phyloP scores from a whole-genome alignment of 2,329 filamentous ascomycete species.

The Sordariomycetes sp. region DNA sequence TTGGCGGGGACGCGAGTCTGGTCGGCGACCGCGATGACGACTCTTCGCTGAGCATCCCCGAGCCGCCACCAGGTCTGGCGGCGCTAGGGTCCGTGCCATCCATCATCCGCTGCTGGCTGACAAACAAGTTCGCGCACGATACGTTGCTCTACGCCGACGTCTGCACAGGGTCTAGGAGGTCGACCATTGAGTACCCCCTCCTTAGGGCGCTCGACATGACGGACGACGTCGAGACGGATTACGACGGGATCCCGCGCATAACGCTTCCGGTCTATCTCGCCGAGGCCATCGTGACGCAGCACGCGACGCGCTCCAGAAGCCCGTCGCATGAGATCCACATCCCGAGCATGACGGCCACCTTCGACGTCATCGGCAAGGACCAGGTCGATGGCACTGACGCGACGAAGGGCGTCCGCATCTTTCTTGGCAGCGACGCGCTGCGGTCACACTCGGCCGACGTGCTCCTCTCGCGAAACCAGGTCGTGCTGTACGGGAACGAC shows the following conservation, averaged over 20 bases:
- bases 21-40: conserved; percentile 49
- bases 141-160: conserved; percentile 83
- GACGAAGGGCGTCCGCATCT: conserved; percentile 60
- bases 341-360: conserved; percentile 67
- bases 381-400: conserved; percentile 25
- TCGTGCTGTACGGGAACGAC: conserved; percentile 79
- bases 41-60: conserved; percentile 58
- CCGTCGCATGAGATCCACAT: conserved; percentile 56
- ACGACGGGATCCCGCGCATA: conserved; percentile 54
- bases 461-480: conserved; percentile 79
- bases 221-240: conserved; percentile 50
- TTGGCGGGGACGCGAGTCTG: conserved; percentile 61
- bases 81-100: conserved; percentile 81
- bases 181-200: conserved; percentile 64
- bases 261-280: conserved; percentile 78
- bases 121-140: conserved; percentile 77
- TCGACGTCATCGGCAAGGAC: conserved; percentile 54
- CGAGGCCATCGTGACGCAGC: conserved; percentile 71
- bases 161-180: conserved; percentile 83
- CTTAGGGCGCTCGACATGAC: conserved; percentile 61
- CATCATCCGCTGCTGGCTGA: conserved; percentile 93
- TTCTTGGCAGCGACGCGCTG: conserved; percentile 80
- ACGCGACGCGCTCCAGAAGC: conserved; percentile 58
- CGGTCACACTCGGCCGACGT: conserved; percentile 81
- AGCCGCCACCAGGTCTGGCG: conserved; percentile 72